phyloP scores from a whole-genome alignment of 2,329 filamentous ascomycete species.

The Stagonosporopsis cucurbitacearum region DNA sequence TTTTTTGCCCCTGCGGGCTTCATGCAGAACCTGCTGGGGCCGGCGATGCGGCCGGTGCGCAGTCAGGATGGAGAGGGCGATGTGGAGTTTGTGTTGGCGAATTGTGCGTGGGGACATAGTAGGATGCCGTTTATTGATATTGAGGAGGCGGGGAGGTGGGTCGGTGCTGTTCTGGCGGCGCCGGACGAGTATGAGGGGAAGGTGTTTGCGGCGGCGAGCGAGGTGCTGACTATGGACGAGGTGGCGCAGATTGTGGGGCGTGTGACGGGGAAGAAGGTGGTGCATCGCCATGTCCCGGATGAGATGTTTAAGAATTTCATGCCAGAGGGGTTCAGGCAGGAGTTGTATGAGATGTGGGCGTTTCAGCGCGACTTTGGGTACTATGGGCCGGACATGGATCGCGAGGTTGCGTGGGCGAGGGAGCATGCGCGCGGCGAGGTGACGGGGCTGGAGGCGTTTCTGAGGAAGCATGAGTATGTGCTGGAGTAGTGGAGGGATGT shows the following conservation, averaged over 20 bases:
- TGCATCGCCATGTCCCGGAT: slow-evolving; percentile 32
- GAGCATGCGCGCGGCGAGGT: slow-evolving; percentile 32
- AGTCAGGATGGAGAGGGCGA: slow-evolving; percentile 17
- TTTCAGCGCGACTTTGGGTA: slow-evolving; percentile 40
- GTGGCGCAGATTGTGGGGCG: slow-evolving; percentile 50
- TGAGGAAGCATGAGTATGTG: slow-evolving; percentile 27
- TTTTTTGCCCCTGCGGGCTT: slow-evolving; percentile 64
- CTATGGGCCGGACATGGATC: slow-evolving; percentile 32
- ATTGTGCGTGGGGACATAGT: slow-evolving; percentile 17
- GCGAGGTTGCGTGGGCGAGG: slow-evolving; percentile 35
- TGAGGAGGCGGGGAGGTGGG: slow-evolving; percentile 55
- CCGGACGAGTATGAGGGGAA: slow-evolving; percentile 54
- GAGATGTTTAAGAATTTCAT: slow-evolving; percentile 36
- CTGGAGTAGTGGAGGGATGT: slow-evolving; percentile 26
- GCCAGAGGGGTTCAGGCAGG: slow-evolving; percentile 24
- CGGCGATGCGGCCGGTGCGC: slow-evolving; percentile 24
- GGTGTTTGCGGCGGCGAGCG: slow-evolving; percentile 54
- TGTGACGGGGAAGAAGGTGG: slow-evolving; percentile 50
- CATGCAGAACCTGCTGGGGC: slow-evolving; percentile 58
- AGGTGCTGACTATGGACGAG: slow-evolving; percentile 50
- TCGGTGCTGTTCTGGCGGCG: slow-evolving; percentile 52
- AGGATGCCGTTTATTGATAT: slow-evolving; percentile 56
- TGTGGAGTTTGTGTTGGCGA: slow-evolving; percentile 34
- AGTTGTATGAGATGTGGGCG: slow-evolving; percentile 38
- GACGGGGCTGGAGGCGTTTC: slow-evolving; percentile 38